Evolutionary conservation across 805 yeast species (phyloP).

Genomic region (Blastobotrys chiropterorum): DNA sequence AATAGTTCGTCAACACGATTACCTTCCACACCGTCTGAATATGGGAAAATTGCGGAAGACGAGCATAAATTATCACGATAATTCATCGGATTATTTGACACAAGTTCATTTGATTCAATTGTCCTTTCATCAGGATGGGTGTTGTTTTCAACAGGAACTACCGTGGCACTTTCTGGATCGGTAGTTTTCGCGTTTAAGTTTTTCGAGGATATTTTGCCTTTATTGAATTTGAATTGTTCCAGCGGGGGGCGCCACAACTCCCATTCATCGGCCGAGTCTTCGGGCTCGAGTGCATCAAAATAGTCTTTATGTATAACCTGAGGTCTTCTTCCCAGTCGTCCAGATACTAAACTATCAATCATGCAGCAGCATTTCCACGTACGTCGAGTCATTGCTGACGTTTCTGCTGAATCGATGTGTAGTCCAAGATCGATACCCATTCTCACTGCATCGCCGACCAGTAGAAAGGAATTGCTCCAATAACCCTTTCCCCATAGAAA

Average conservation of each 20-base stretch:
- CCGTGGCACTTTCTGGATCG: not conserved
- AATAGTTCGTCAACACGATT: not conserved
- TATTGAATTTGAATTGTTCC: not conserved
- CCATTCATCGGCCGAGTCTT: conserved; percentile 12
- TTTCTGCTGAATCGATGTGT: conserved; percentile 1
- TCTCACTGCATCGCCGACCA: conserved; percentile 12
- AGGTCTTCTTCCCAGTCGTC: conserved; percentile 8
- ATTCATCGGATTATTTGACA: not conserved
- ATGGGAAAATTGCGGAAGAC: not conserved
- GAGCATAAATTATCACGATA: not conserved
- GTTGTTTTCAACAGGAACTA: not conserved
- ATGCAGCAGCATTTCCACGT: conserved; percentile 15
- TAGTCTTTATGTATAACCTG: conserved; percentile 6
- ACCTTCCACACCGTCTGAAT: not conserved
- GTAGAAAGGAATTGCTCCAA: conserved; percentile 10
- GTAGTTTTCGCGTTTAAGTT: not conserved
- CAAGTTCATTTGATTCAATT: not conserved
- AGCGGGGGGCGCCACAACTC: conserved; percentile 11
- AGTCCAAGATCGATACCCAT: conserved; percentile 10
- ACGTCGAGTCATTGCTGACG: conserved; percentile 6
- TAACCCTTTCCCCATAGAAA: conserved; percentile 7
- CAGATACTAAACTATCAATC: conserved; percentile 11
- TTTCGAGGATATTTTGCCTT: not conserved
- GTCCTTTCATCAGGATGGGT: not conserved
- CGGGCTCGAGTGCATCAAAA: conserved; percentile 5